Evolutionary conservation across 768 basidiomycete genomes (phyloP).

Genomic region (Lyophyllum atratum): DNA sequence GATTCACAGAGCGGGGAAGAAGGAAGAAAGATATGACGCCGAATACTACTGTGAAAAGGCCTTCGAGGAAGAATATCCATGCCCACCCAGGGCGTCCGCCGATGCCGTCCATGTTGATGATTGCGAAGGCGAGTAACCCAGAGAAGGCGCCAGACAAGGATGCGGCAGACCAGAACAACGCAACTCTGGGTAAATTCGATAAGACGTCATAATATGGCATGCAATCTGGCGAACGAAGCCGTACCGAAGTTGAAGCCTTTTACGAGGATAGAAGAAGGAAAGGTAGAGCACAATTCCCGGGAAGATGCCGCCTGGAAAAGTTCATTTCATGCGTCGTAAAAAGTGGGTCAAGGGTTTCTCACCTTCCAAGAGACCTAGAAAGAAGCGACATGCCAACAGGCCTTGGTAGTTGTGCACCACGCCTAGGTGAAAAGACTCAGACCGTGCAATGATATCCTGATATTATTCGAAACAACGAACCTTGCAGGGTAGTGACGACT

Average conservation of each 20-base stretch:
- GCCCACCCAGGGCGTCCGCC: constrained; percentile 59
- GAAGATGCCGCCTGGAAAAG: constrained; percentile 49
- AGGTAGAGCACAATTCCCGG: constrained; percentile 59
- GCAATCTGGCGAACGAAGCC: too few relatives aligned
- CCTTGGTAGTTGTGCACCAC: constrained; percentile 46
- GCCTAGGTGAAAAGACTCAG: constrained; percentile 29
- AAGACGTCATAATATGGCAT: too few relatives aligned
- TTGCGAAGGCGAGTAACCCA: constrained; percentile 66
- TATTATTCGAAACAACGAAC: background rate
- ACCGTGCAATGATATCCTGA: too few relatives aligned
- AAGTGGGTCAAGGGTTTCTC: constrained; percentile 1
- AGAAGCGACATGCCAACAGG: constrained; percentile 50
- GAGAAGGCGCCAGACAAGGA: constrained; percentile 69
- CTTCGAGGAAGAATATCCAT: constrained; percentile 72
- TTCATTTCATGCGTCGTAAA: too few relatives aligned
- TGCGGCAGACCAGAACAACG: constrained; percentile 52
- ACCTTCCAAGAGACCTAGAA: constrained; percentile 54
- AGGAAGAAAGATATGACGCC: constrained; percentile 53
- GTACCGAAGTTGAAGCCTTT: constrained; percentile 47
- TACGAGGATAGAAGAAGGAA: constrained; percentile 56
- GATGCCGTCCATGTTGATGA: constrained; percentile 63
- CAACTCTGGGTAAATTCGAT: too few relatives aligned
- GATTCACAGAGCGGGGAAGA: constrained; percentile 43
- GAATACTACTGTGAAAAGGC: constrained; percentile 61
- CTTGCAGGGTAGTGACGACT: constrained; percentile 11